Conservation (phyloP, 306 rosid genomes). For the Trifolium pratense region DNA sequence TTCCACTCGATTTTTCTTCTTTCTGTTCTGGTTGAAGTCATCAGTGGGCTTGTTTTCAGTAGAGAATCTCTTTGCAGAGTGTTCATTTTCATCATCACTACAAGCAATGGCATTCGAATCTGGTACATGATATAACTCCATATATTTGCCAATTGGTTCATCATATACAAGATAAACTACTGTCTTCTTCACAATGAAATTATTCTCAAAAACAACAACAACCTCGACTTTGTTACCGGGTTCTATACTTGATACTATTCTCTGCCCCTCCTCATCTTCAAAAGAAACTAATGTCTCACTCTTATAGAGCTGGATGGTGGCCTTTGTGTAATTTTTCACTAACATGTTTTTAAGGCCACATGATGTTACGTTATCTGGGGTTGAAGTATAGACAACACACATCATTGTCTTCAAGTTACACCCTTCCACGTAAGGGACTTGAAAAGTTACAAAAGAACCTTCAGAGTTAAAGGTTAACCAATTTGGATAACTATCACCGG, state of each 20-base stretch:
- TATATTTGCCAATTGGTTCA: not conserved
- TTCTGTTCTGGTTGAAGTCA: not conserved
- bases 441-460: conserved; percentile 22
- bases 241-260: not conserved
- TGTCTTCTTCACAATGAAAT: not conserved
- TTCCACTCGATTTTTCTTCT: not conserved
- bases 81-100: not conserved
- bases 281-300: conserved; percentile 7
- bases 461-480: conserved; percentile 26
- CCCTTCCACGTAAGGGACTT: conserved; percentile 36
- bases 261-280: conserved; percentile 19
- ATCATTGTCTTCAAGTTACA: conserved; percentile 36
- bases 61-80: not conserved
- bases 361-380: not conserved
- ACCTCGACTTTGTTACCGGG: not conserved
- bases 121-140: not conserved
- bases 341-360: conserved; percentile 20
- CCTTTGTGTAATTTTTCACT: conserved; percentile 32
- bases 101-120: not conserved
- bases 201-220: not conserved
- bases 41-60: not conserved
- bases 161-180: not conserved
- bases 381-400: conserved; percentile 23
- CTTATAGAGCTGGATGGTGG: conserved; percentile 30
- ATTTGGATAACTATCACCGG: conserved; percentile 22